A percentile compares a stretch with the other conserved stretches of the same genome.
Conservation (phyloP, 2,329 filamentous ascomycete species). For the Ascochyta rabiei region DNA sequence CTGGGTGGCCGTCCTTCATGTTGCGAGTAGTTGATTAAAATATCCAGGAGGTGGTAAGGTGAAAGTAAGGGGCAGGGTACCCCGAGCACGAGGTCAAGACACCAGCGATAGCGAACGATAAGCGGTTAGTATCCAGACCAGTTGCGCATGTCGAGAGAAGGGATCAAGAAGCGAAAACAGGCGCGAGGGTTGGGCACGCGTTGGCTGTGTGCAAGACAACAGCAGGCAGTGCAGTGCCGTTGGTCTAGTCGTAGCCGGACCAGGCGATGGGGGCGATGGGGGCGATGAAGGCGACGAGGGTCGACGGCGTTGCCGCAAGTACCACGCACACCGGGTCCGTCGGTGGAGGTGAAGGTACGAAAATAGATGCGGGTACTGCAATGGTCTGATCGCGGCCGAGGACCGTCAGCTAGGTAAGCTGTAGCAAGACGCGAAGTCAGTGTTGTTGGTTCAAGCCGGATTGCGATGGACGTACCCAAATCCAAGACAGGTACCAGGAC, state of each 20-base stretch:
- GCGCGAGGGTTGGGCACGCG: constrained; percentile 4
- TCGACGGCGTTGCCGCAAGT: neutral
- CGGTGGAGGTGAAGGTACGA: constrained; percentile 3
- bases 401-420: constrained; percentile 17
- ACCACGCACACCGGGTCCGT: neutral
- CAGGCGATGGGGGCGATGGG: constrained; percentile 6
- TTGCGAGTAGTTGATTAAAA: constrained; percentile 20
- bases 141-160: constrained; percentile 40
- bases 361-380: constrained; percentile 7
- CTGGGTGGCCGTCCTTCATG: constrained; percentile 69
- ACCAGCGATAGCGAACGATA: constrained; percentile 25
- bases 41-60: constrained; percentile 14
- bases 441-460: constrained; percentile 21
- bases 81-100: constrained; percentile 24
- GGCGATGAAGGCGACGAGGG: constrained; percentile 5
- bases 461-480: constrained; percentile 28
- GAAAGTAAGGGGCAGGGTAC: constrained; percentile 24
- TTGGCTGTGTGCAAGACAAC: constrained; percentile 6
- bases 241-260: neutral
- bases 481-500: constrained; percentile 24
- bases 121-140: constrained; percentile 28
- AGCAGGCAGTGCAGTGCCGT: constrained; percentile 1
- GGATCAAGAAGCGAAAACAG: constrained; percentile 1
- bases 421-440: constrained; percentile 24
- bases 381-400: constrained; percentile 13